Percentiles rank a stretch among this genome's conserved stretches.
Evolutionary conservation across 2,329 filamentous ascomycete species (phyloP).

Genomic region (Didymella exigua): DNA sequence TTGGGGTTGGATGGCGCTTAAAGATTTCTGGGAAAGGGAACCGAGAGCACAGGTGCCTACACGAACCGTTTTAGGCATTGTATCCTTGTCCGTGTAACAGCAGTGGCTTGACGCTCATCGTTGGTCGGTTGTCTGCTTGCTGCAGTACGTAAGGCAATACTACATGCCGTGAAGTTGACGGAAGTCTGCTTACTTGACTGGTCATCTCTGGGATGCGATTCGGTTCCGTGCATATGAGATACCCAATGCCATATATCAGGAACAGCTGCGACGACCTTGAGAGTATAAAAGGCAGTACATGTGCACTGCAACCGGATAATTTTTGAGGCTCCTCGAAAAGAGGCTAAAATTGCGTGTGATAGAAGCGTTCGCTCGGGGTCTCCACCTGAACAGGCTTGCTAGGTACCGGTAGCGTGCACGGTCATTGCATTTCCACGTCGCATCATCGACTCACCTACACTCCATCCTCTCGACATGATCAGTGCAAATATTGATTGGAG

Average conservation of each 20-base stretch:
- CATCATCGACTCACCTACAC: not conserved
- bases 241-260: not conserved
- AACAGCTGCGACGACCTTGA: not conserved
- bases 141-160: conserved; percentile 16
- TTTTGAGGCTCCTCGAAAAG: conserved; percentile 2
- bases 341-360: conserved; percentile 7
- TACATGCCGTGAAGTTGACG: not conserved
- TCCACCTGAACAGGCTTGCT: not conserved
- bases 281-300: not conserved
- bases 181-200: not conserved
- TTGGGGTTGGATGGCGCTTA: conserved; percentile 10
- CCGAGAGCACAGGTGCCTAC: not conserved
- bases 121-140: not conserved
- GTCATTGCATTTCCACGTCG: not conserved
- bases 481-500: not conserved
- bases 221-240: not conserved
- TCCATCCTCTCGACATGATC: not conserved
- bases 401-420: no score
- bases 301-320: not conserved
- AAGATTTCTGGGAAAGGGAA: not conserved
- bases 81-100: conserved; percentile 3
- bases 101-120: conserved; percentile 9
- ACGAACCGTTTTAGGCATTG: conserved; percentile 7
- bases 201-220: not conserved
- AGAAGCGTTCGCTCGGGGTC: not conserved